phyloP scores from a whole-genome alignment of 192 early-diverging fungal species.

The Coemansia sp. region DNA sequence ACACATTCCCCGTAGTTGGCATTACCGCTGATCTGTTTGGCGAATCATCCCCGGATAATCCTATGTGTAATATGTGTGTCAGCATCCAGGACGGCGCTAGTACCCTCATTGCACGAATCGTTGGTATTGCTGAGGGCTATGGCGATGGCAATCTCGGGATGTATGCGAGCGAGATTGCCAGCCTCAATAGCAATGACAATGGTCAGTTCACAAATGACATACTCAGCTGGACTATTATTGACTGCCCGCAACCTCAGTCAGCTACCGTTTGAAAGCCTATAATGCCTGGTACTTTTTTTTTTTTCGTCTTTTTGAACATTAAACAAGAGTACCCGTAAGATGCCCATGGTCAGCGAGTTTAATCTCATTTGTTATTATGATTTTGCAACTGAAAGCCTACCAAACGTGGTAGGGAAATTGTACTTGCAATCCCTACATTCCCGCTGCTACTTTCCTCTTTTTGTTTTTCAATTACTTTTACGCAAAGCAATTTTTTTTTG shows the following conservation, averaged over 20 bases:
- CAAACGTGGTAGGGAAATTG: background rate
- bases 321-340: background rate
- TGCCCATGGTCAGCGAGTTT: background rate
- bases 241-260: background rate
- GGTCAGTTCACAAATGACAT: background rate
- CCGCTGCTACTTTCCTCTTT: background rate
- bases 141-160: background rate
- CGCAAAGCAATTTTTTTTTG: background rate
- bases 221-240: background rate
- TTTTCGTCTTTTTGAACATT: background rate
- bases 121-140: slow-evolving; percentile 13
- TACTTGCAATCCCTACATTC: background rate
- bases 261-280: no score
- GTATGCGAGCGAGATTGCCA: background rate
- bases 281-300: no score
- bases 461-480: background rate
- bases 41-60: background rate
- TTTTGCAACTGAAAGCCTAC: background rate
- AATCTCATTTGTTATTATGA: background rate
- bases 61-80: slow-evolving; percentile 14
- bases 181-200: background rate
- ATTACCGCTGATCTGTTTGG: background rate
- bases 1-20: background rate
- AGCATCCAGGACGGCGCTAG: background rate
- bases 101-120: background rate